Evolutionary conservation across 257 asterid species (phyloP), one percentile per base, ranked within the genome.

Genomic region (Craterostigma plantagineum): DNA sequence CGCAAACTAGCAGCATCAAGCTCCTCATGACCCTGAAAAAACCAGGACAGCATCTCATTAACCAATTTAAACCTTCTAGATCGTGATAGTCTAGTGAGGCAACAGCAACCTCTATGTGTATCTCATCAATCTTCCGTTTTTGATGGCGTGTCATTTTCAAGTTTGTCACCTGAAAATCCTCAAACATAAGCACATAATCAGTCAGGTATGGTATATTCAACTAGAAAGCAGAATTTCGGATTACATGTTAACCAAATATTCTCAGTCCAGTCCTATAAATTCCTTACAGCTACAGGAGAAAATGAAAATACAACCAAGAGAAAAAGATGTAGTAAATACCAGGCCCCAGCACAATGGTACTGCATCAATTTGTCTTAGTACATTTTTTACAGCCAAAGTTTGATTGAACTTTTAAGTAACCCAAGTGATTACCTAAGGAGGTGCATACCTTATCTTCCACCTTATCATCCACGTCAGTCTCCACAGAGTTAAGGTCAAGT

Each of bases 1-100:
- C 94, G 92, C 70, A 81, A 76, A 62, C 97, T 86, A 47, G 97
- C 97, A 39, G 97, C 94, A 71, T 81, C 97, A 63, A 86, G 94
- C 65, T 81, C 97, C 62, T 86, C 97, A 43, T 86, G 97, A 35
- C 97, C 97, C 97, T 86, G 67, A 45, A 48, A 30, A 44, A 35
- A 41, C 49, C 38, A 50, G 43, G 41, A 23, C 46, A 23, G 33
- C 43, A 55, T 17, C 15, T 51, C 42, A 47, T 33, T 42, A 35
- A 44, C 44, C 57, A 48, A 38, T 49, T 35, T 11, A 45, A 45
- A 44, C 4, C 16, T 11, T 49, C 30, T 23, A 23, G 42, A 42
- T 46, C 30, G 6, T 23, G 30, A 23, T 23, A 23, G 6, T 23
- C 30, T 6, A 23, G 2, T 6, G 6, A 23, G 30, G 30, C 30